These are phyloP conservation scores for Balakata baccata DNA, from an alignment of 345 rosid genomes.

Conservation along the genomic window DNA sequence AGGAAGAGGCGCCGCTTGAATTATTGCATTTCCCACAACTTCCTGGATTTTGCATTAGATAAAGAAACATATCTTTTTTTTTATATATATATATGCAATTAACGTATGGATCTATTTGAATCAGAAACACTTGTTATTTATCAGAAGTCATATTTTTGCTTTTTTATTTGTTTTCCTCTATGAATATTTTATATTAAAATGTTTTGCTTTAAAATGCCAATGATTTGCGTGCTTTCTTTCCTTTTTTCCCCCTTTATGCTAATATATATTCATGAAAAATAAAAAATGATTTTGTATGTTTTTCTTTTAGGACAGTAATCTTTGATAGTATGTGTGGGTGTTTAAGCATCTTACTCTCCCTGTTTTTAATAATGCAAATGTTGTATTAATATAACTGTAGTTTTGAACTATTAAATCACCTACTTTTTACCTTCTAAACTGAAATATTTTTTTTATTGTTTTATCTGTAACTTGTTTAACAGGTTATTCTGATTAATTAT, in stretches of 20 bases:
- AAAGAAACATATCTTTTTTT: not conserved
- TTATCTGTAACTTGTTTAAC: no score
- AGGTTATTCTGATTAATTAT: no score
- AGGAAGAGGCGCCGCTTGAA: conserved; percentile 38
- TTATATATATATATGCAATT: not conserved
- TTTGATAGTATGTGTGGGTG: not conserved
- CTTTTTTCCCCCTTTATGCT: no score
- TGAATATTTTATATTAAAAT: not conserved
- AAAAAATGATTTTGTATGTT: not conserved
- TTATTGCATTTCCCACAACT: conserved; percentile 16
- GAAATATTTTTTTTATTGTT: no score
- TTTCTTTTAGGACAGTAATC: not conserved
- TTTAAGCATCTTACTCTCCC: not conserved
- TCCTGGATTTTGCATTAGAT: conserved; percentile 3
- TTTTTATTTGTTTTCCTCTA: not conserved
- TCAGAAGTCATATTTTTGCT: no score
- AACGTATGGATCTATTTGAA: conserved; percentile 4
- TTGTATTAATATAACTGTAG: no score
- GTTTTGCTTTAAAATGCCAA: not conserved
- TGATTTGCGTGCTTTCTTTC: not conserved
- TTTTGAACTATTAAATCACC: no score
- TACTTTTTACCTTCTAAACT: no score
- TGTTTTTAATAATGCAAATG: no score
- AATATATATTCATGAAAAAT: not conserved
- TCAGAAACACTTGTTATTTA: not conserved